Conservation (phyloP, 768 basidiomycete genomes). For the Mycena latifolia region DNA sequence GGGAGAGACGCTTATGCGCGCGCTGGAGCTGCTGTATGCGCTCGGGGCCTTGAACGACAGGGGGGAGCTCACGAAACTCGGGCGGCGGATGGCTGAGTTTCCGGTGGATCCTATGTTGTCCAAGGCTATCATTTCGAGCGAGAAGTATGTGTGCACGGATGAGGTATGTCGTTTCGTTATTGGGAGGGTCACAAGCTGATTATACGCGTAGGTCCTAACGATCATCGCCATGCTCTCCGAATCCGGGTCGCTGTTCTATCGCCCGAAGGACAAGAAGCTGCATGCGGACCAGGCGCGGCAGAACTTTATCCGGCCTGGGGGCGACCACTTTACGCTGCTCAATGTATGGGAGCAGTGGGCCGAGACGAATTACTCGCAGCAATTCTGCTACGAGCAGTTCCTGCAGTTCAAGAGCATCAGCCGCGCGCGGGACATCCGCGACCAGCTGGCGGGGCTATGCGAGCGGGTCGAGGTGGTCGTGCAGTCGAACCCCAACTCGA, state of each 20-base stretch:
- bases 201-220: constrained; percentile 78
- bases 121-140: constrained; percentile 96
- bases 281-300: constrained; percentile 98
- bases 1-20: constrained; percentile 96
- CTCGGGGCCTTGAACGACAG: constrained; percentile 96
- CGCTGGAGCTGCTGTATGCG: constrained; percentile 93
- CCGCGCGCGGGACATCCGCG: constrained; percentile 95
- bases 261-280: constrained; percentile 98
- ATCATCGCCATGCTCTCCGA: constrained; percentile 98
- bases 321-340: constrained; percentile 97
- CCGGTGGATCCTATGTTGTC: constrained; percentile 98
- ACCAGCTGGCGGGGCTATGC: constrained; percentile 94
- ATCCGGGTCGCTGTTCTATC: constrained; percentile 93
- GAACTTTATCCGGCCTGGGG: constrained; percentile 95
- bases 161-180: constrained; percentile 69
- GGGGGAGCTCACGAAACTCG: constrained; percentile 97
- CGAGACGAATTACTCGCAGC: constrained; percentile 96
- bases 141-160: constrained; percentile 94
- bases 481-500: constrained; percentile 88
- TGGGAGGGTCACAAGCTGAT: neutral
- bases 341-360: constrained; percentile 99
- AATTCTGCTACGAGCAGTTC: constrained; percentile 97
- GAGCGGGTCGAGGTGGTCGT: constrained; percentile 97
- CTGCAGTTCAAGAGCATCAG: constrained; percentile 95
- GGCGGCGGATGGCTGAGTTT: constrained; percentile 98